These are phyloP conservation scores for Syzygium malaccense DNA, from an alignment of 441 rosid genomes.

Conservation along the genomic window DNA sequence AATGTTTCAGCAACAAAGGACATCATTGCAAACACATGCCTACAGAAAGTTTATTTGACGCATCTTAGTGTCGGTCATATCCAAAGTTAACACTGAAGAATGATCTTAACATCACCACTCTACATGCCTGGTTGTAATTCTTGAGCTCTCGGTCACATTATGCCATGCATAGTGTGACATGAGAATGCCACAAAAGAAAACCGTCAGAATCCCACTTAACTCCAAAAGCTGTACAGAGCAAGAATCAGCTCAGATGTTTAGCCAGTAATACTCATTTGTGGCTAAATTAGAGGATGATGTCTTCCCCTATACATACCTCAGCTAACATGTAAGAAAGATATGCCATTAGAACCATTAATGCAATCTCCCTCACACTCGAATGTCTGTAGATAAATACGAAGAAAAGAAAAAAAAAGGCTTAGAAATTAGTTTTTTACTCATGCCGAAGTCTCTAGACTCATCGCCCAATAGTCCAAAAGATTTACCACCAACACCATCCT, in stretches of 20 bases:
- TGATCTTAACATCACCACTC: not conserved
- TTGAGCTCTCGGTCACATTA: slow-evolving; percentile 77
- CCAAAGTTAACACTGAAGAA: not conserved
- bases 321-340: slow-evolving; percentile 85
- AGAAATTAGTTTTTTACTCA: not conserved
- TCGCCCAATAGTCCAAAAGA: not conserved
- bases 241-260: not conserved
- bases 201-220: slow-evolving; percentile 84
- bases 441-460: not conserved
- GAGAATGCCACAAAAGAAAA: slow-evolving; percentile 82
- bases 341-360: slow-evolving; percentile 78
- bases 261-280: not conserved
- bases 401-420: not conserved
- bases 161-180: slow-evolving; percentile 92
- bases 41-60: slow-evolving; percentile 10
- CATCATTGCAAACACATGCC: slow-evolving; percentile 85
- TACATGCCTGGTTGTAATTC: slow-evolving; percentile 71
- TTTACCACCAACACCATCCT: not conserved
- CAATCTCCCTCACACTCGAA: slow-evolving; percentile 69
- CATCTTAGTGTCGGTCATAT: not conserved
- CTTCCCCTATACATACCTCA: slow-evolving; percentile 39
- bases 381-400: slow-evolving; percentile 38
- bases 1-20: slow-evolving; percentile 86
- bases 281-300: not conserved
- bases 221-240: slow-evolving; percentile 50